Percentiles rank a stretch among this genome's conserved stretches.
Evolutionary conservation across 202 grass and related monocot species (phyloP).

Genomic region (Tripidium arundinaceum): DNA sequence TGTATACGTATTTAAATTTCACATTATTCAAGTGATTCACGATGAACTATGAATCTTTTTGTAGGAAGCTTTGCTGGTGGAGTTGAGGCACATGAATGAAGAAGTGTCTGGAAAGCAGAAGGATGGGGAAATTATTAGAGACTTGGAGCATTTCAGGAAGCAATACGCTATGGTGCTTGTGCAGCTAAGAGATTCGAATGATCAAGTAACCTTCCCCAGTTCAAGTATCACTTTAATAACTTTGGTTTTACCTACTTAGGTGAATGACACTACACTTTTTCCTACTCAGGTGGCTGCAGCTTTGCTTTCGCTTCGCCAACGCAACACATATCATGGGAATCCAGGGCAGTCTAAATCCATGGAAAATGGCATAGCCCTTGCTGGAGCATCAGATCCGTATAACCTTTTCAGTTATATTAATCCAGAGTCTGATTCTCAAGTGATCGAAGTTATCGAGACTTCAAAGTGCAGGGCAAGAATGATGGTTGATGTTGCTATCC

Average conservation of each 20-base stretch:
- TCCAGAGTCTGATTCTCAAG: conserved; percentile 82
- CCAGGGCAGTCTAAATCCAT: conserved; percentile 45
- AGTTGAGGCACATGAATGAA: conserved; percentile 97
- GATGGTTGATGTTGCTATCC: conserved; percentile 93
- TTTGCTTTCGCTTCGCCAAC: conserved; percentile 77
- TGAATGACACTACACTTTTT: conserved; percentile 13
- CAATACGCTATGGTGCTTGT: conserved; percentile 95
- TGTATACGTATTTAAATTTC: neutral
- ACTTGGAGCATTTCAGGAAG: conserved; percentile 82
- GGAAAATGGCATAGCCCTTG: conserved; percentile 54
- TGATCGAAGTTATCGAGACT: conserved; percentile 83
- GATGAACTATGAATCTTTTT: conserved; percentile 28
- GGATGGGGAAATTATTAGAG: conserved; percentile 56
- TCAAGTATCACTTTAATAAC: conserved; percentile 18
- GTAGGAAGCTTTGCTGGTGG: conserved; percentile 86
- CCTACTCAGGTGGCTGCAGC: conserved; percentile 68
- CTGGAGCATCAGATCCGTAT: conserved; percentile 43
- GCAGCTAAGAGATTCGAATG: conserved; percentile 90
- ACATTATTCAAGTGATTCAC: neutral
- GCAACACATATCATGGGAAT: conserved; percentile 82
- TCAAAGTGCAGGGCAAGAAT: conserved; percentile 69
- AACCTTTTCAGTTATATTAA: conserved; percentile 51
- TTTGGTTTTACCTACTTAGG: conserved; percentile 12
- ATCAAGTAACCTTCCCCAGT: conserved; percentile 52
- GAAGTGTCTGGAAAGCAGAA: conserved; percentile 9